phyloP scores from a whole-genome alignment of 1,139 yeast genomes.

The Yamadazyma songkhlaensis region DNA sequence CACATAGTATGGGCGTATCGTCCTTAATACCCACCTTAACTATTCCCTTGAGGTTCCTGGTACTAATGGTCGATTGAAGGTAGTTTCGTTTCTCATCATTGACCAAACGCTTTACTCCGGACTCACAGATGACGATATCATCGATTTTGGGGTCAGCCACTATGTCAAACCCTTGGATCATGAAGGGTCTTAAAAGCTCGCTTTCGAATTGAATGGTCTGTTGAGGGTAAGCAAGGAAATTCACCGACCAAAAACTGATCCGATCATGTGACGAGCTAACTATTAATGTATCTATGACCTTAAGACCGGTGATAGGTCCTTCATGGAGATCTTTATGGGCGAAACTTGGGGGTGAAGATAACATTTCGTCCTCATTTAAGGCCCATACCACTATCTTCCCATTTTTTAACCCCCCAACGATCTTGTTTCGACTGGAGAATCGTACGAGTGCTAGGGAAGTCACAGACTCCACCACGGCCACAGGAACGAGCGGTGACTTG shows the following conservation, averaged over 20 bases:
- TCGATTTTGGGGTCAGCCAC: background rate
- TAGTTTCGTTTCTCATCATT: constrained; percentile 25
- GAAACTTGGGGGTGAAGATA: constrained; percentile 22
- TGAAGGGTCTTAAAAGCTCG: constrained; percentile 6
- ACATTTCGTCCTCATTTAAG: constrained; percentile 16
- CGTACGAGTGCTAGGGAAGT: constrained; percentile 29
- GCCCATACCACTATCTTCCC: constrained; percentile 45
- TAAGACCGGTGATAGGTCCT: constrained; percentile 12
- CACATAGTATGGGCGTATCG: constrained; percentile 9
- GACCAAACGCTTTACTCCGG: constrained; percentile 27
- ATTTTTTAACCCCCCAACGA: constrained; percentile 37
- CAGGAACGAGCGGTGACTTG: constrained; percentile 9
- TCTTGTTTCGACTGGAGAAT: constrained; percentile 26
- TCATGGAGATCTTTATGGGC: constrained; percentile 13
- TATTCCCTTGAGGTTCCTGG: constrained; percentile 8
- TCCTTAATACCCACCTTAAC: constrained; percentile 9
- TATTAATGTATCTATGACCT: constrained; percentile 16
- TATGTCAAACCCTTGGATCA: background rate
- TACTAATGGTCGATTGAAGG: constrained; percentile 18
- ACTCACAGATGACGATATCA: background rate
- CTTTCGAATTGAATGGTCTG: constrained; percentile 7
- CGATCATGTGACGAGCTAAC: constrained; percentile 35
- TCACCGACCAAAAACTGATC: constrained; percentile 41
- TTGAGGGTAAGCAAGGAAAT: constrained; percentile 17
- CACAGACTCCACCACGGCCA: constrained; percentile 31